Conservation (phyloP, 805 yeast species). For the Metschnikowia aberdeeniae region DNA sequence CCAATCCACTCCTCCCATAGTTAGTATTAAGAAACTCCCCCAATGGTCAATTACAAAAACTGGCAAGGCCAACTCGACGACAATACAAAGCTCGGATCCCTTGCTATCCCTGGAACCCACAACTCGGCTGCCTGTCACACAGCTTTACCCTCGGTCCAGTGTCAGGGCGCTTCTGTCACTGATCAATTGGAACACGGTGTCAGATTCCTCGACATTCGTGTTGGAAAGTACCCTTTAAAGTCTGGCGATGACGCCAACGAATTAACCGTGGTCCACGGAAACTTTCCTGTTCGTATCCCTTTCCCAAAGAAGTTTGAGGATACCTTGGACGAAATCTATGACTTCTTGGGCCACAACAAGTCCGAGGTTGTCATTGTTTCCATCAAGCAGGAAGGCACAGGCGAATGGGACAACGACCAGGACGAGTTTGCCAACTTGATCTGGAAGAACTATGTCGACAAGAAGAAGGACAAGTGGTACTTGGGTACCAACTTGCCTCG, state of each 20-base stretch:
- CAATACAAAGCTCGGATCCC: conserved; percentile 45
- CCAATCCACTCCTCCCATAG: background rate
- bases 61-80: conserved; percentile 59
- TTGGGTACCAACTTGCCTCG: conserved; percentile 53
- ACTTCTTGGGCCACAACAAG: conserved; percentile 47
- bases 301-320: conserved; percentile 50
- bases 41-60: conserved; percentile 37
- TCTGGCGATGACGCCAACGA: conserved; percentile 49
- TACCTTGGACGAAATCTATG: conserved; percentile 56
- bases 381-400: conserved; percentile 70
- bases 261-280: conserved; percentile 68
- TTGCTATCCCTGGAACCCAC: conserved; percentile 83
- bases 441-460: conserved; percentile 53
- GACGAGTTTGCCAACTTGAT: conserved; percentile 64
- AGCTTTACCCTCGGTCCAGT: conserved; percentile 72
- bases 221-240: conserved; percentile 54
- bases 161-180: conserved; percentile 59
- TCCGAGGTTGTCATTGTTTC: conserved; percentile 65
- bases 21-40: background rate
- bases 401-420: conserved; percentile 55
- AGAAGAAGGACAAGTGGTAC: conserved; percentile 55
- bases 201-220: conserved; percentile 67
- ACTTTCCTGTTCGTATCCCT: conserved; percentile 65
- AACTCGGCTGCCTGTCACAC: conserved; percentile 70
- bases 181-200: conserved; percentile 70